These are phyloP conservation scores for Penicillium crystallinum DNA, from an alignment of 495 filamentous ascomycete species.

Conservation along the genomic window DNA sequence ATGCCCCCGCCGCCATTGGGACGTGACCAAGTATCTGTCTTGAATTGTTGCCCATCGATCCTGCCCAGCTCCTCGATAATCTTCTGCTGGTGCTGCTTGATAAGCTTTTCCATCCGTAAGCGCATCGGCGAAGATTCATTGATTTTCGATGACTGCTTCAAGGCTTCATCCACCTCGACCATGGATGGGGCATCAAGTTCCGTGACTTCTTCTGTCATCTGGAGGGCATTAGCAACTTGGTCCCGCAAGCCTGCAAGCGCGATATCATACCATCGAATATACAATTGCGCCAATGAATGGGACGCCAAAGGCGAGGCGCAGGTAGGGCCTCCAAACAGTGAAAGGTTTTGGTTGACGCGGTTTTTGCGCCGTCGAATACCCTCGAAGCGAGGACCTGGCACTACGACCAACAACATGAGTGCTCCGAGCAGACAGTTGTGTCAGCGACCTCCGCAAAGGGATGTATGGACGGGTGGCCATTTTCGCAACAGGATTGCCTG, in stretches of 20 bases:
- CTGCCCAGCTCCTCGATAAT: conserved; percentile 77
- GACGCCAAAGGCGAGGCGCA: conserved; percentile 55
- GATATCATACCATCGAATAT: conserved; percentile 58
- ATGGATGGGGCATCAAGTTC: conserved; percentile 56
- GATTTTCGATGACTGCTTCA: conserved; percentile 40
- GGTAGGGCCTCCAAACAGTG: conserved; percentile 47
- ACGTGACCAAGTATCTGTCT: conserved; percentile 79
- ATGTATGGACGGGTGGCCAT: conserved; percentile 38
- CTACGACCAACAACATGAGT: conserved; percentile 19
- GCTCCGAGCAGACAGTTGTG: conserved; percentile 22
- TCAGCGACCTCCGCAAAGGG: conserved; percentile 36
- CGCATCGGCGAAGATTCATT: conserved; percentile 83
- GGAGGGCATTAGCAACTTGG: conserved; percentile 4
- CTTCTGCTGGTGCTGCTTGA: conserved; percentile 82
- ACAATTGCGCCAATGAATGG: conserved; percentile 58
- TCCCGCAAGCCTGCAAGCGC: neutral
- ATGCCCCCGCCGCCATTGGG: conserved; percentile 81
- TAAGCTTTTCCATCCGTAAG: conserved; percentile 91
- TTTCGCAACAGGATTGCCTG: conserved; percentile 19
- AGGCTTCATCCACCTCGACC: conserved; percentile 41
- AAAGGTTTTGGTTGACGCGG: conserved; percentile 26
- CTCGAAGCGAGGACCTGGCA: conserved; percentile 21
- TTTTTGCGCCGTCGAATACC: conserved; percentile 27
- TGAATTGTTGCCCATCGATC: conserved; percentile 78
- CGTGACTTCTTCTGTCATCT: conserved; percentile 48